Conservation (phyloP, 1,139 yeast species). For the Sugiyamaella castrensis region DNA sequence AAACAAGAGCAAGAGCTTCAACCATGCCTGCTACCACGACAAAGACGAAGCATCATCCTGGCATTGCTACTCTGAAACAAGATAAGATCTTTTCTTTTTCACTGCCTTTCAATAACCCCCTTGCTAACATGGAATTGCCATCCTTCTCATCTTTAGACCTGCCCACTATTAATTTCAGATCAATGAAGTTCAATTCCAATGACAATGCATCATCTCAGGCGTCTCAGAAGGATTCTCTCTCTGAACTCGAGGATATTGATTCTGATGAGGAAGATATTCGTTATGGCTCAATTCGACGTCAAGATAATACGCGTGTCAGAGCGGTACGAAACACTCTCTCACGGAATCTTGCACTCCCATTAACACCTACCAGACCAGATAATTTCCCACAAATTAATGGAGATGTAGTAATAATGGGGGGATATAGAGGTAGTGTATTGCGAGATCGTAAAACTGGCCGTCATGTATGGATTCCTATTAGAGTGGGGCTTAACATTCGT, state of each 20-base stretch:
- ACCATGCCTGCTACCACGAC: not conserved
- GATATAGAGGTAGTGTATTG: conserved; percentile 82
- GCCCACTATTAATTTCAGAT: conserved; percentile 11
- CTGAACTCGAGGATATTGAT: conserved; percentile 7
- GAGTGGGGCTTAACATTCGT: conserved; percentile 75
- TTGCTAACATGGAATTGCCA: conserved; percentile 29
- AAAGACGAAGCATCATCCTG: not conserved
- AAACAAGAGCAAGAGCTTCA: not conserved
- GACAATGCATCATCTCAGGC: not conserved
- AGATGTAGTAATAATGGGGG: conserved; percentile 77
- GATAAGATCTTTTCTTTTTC: conserved; percentile 32
- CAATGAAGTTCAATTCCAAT: conserved; percentile 7
- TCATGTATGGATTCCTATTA: conserved; percentile 82
- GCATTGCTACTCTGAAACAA: conserved; percentile 10
- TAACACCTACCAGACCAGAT: conserved; percentile 26
- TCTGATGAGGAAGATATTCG: conserved; percentile 51
- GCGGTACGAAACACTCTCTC: conserved; percentile 66
- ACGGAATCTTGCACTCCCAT: conserved; percentile 40
- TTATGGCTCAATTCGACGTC: conserved; percentile 54
- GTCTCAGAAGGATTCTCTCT: conserved; percentile 9
- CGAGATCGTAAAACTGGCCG: conserved; percentile 62
- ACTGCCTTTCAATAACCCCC: conserved; percentile 34
- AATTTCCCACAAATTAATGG: conserved; percentile 55
- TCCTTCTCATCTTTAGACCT: conserved; percentile 6
- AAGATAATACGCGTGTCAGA: conserved; percentile 62